phyloP scores from a whole-genome alignment of 2,329 filamentous ascomycete genomes.

The Paraphoma sp. region DNA sequence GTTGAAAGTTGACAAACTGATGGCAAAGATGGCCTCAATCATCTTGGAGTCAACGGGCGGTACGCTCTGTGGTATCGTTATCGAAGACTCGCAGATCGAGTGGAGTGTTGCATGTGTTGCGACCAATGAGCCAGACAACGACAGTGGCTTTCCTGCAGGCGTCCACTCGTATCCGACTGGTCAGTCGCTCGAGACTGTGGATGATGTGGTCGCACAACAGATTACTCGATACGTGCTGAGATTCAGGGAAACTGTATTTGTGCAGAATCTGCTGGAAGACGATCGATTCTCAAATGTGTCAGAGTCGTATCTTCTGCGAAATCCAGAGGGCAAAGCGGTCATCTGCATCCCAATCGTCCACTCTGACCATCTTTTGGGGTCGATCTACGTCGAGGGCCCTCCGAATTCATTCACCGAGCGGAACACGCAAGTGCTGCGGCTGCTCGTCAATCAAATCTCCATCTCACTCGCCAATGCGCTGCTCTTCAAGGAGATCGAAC shows the following conservation, averaged over 20 bases:
- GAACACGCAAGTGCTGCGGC: slow-evolving; percentile 60
- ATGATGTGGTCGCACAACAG: slow-evolving; percentile 75
- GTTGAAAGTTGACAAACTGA: slow-evolving; percentile 74
- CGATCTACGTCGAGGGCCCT: slow-evolving; percentile 79
- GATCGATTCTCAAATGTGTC: slow-evolving; percentile 80
- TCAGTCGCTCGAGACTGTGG: slow-evolving; percentile 67
- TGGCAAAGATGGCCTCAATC: slow-evolving; percentile 82
- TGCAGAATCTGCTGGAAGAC: slow-evolving; percentile 75
- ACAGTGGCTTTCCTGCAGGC: slow-evolving; percentile 48
- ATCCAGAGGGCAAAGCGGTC: slow-evolving; percentile 74
- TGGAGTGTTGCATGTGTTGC: slow-evolving; percentile 80
- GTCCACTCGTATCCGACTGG: slow-evolving; percentile 71
- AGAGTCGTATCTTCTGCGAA: slow-evolving; percentile 70
- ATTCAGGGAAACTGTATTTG: slow-evolving; percentile 77
- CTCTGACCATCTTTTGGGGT: slow-evolving; percentile 73
- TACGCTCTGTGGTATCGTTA: slow-evolving; percentile 74
- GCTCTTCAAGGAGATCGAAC: slow-evolving; percentile 72
- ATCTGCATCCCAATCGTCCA: slow-evolving; percentile 83
- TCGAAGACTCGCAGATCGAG: slow-evolving; percentile 69
- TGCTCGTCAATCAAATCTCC: slow-evolving; percentile 78
- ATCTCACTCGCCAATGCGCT: slow-evolving; percentile 70
- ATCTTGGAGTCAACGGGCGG: slow-evolving; percentile 80
- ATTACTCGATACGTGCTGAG: slow-evolving; percentile 78
- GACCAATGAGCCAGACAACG: slow-evolving; percentile 63
- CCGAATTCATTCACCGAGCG: slow-evolving; percentile 80